A percentile compares a stretch with the other conserved stretches of the same genome.
Conservation (phyloP, 1,139 yeast genomes). For the Sugiyamaella xylanicola region DNA sequence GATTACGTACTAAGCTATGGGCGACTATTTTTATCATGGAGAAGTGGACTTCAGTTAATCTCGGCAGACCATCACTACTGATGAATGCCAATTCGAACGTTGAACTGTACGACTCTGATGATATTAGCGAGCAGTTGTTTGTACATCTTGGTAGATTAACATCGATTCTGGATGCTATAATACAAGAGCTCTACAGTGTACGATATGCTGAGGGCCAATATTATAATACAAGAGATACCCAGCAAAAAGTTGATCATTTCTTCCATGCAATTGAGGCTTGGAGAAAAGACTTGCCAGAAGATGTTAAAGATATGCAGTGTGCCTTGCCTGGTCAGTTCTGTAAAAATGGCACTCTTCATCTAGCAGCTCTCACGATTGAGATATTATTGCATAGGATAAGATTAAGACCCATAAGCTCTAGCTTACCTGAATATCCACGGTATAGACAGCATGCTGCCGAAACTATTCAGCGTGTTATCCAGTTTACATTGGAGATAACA, state of each 20-base stretch:
- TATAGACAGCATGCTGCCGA: slow-evolving; percentile 39
- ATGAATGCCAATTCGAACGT: slow-evolving; percentile 32
- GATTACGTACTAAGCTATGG: slow-evolving; percentile 41
- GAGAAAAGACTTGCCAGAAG: slow-evolving; percentile 38
- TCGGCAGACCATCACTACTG: slow-evolving; percentile 41
- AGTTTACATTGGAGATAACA: slow-evolving; percentile 41
- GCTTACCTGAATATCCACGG: slow-evolving; percentile 28
- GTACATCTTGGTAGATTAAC: slow-evolving; percentile 40
- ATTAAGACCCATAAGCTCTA: slow-evolving; percentile 34
- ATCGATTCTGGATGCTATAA: slow-evolving; percentile 36
- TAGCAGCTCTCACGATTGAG: slow-evolving; percentile 41
- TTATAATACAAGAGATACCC: slow-evolving; percentile 27
- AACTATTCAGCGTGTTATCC: slow-evolving; percentile 38
- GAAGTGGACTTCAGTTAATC: slow-evolving; percentile 41
- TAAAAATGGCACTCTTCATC: slow-evolving; percentile 41
- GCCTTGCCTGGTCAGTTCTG: slow-evolving; percentile 37
- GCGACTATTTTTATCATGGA: slow-evolving; percentile 42
- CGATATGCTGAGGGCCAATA: slow-evolving; percentile 29
- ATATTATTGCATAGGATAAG: slow-evolving; percentile 38
- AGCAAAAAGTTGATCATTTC: slow-evolving; percentile 31
- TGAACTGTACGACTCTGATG: slow-evolving; percentile 37
- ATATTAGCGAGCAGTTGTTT: slow-evolving; percentile 39
- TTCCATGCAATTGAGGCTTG: slow-evolving; percentile 35
- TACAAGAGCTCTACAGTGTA: slow-evolving; percentile 37
- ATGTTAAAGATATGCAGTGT: slow-evolving; percentile 37